Evolutionary conservation across 148 eudicot species (phyloP).

Genomic region (Arbutus unedo): DNA sequence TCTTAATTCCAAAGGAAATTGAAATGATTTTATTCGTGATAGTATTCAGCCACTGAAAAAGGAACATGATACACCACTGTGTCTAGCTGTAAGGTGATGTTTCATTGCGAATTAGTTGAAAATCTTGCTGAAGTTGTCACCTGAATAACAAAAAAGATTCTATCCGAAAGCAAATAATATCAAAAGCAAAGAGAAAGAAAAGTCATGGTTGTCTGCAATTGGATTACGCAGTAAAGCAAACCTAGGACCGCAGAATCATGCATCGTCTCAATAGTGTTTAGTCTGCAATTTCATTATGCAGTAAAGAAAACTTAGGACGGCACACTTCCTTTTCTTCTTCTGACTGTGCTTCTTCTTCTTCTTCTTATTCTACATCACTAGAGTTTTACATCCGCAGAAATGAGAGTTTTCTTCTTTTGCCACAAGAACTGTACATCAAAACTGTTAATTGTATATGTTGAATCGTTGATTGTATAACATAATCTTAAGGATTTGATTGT

Average conservation of each 20-base stretch:
- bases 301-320: background rate
- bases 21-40: background rate
- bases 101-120: background rate
- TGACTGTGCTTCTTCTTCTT: no score
- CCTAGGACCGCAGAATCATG: background rate
- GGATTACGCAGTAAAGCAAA: background rate
- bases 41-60: constrained; percentile 3
- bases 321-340: background rate
- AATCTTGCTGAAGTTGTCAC: background rate
- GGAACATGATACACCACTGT: background rate
- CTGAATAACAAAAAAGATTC: background rate
- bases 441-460: no score
- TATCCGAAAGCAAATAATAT: background rate
- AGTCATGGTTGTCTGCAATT: background rate
- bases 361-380: no score
- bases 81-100: background rate
- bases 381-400: no score
- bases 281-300: background rate
- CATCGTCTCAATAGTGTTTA: background rate
- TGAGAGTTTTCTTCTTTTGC: no score
- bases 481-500: no score
- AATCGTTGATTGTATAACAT: no score
- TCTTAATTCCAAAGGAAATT: background rate
- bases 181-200: background rate
- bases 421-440: no score